phyloP scores from a whole-genome alignment of 192 early-diverging fungal species.

The Rhizoclosmatium sp. region DNA sequence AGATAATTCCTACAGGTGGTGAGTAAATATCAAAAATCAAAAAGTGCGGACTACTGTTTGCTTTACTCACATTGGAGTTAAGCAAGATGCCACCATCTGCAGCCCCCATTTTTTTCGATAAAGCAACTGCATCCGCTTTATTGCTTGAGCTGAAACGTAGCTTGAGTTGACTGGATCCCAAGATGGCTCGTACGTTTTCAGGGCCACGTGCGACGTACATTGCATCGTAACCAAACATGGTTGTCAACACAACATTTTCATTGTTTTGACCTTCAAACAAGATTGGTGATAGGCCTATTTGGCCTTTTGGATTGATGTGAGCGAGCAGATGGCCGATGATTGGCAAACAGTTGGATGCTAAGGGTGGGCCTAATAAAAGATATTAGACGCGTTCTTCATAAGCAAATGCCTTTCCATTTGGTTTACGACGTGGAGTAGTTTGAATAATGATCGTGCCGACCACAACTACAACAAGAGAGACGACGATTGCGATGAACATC shows the following conservation, averaged over 20 bases:
- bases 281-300: neutral
- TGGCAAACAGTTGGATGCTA: neutral
- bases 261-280: constrained; percentile 1
- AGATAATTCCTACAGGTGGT: too few species aligned
- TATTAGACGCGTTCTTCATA: too few species aligned
- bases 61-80: neutral
- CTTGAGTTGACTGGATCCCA: neutral
- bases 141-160: neutral
- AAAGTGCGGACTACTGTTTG: too few species aligned
- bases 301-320: neutral
- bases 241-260: neutral
- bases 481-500: too few species aligned
- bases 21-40: neutral
- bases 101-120: neutral
- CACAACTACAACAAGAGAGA: too few species aligned
- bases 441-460: too few species aligned
- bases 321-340: constrained; percentile 1
- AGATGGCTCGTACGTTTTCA: neutral
- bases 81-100: neutral
- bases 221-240: neutral
- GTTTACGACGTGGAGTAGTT: too few species aligned
- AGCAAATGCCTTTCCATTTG: too few species aligned
- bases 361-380: neutral
- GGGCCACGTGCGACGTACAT: constrained; percentile 1
- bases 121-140: neutral